phyloP scores from a whole-genome alignment of 495 filamentous ascomycete species.

The Podospora sp. region DNA sequence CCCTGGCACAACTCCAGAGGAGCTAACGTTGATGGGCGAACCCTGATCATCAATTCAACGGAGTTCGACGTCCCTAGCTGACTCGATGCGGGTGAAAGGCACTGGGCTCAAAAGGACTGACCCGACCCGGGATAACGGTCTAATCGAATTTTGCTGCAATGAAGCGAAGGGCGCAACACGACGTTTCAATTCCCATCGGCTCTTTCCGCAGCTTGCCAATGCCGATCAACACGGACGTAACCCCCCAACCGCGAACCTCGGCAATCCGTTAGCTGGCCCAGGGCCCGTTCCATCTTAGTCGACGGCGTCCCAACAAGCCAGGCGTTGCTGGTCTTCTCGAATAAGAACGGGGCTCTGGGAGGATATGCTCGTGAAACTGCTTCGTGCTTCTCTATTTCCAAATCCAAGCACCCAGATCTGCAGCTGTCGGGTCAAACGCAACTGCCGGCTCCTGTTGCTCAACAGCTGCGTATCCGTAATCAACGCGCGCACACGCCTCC shows the following conservation, averaged over 20 bases:
- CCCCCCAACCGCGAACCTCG: conserved; percentile 10
- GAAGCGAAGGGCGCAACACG: neutral
- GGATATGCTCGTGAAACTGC: neutral
- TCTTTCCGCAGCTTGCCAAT: conserved; percentile 1
- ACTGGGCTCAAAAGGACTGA: neutral
- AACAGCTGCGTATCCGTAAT: neutral
- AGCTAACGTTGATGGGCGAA: too few relatives aligned
- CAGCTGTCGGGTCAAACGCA: too few relatives aligned
- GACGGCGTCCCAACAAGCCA: neutral
- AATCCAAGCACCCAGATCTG: too few relatives aligned
- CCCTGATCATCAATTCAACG: too few relatives aligned
- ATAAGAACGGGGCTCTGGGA: neutral
- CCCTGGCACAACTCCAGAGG: too few relatives aligned
- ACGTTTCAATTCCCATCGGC: neutral
- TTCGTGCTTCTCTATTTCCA: neutral
- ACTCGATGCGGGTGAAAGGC: neutral
- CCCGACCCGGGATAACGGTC: neutral
- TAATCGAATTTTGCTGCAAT: neutral
- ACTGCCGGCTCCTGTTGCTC: too few relatives aligned
- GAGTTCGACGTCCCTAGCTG: neutral
- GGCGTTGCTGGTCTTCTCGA: neutral
- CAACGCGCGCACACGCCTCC: neutral
- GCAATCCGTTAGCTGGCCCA: neutral
- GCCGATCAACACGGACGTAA: conserved; percentile 2
- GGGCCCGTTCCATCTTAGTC: neutral